phyloP scores from a whole-genome alignment of 2,329 filamentous ascomycete species.

The Trichoderma cornu-damae region DNA sequence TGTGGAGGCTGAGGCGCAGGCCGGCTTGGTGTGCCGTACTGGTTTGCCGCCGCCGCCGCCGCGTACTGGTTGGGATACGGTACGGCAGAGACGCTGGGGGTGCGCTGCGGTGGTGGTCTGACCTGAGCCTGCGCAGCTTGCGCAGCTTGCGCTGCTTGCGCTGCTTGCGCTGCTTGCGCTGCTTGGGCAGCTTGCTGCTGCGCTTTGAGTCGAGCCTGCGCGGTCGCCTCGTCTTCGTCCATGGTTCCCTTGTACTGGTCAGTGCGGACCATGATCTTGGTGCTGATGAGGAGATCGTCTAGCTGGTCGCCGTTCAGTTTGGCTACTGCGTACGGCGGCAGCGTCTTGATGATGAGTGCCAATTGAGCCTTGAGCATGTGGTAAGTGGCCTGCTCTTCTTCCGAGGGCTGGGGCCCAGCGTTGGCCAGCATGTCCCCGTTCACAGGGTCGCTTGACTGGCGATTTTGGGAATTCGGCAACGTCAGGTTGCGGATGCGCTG shows the following conservation, averaged over 20 bases:
- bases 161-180: conserved; percentile 28
- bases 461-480: conserved; percentile 58
- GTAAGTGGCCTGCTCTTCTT: conserved; percentile 59
- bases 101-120: conserved; percentile 37
- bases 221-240: conserved; percentile 71
- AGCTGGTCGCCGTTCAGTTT: conserved; percentile 82
- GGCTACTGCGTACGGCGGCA: conserved; percentile 81
- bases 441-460: conserved; percentile 56
- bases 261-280: conserved; percentile 66
- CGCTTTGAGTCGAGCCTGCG: conserved; percentile 46
- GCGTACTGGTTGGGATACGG: conserved; percentile 43
- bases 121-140: conserved; percentile 31
- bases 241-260: conserved; percentile 72
- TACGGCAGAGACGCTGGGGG: conserved; percentile 36
- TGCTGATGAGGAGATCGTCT: conserved; percentile 77
- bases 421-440: conserved; percentile 63
- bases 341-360: conserved; percentile 62
- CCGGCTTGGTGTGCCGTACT: conserved; percentile 46
- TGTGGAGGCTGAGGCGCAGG: conserved; percentile 42
- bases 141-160: conserved; percentile 29
- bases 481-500: conserved; percentile 73
- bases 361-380: conserved; percentile 71
- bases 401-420: conserved; percentile 62
- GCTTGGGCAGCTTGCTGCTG: conserved; percentile 33
- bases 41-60: conserved; percentile 27